phyloP scores from a whole-genome alignment of 352 stramenopile genomes.

The Globisporangium megalacanthum region DNA sequence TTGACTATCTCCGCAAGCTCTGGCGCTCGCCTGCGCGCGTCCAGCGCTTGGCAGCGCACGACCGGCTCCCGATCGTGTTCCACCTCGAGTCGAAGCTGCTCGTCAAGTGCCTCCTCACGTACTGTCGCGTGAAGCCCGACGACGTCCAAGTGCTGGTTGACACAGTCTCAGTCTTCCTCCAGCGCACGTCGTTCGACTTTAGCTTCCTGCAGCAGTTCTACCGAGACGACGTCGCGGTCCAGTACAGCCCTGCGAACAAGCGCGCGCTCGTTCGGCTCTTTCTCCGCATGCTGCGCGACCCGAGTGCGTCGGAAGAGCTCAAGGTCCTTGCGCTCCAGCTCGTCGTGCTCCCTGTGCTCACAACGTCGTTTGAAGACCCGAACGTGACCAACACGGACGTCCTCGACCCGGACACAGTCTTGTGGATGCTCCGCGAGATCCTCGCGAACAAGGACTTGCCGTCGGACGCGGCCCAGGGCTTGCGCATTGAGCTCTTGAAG shows the following conservation, averaged over 20 bases:
- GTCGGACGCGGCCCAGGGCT: conserved; percentile 60
- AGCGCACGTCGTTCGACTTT: conserved; percentile 93
- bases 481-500: conserved; percentile 92
- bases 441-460: conserved; percentile 79
- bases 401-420: conserved; percentile 82
- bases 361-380: conserved; percentile 79
- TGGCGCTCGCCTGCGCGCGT: conserved; percentile 88
- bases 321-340: conserved; percentile 93
- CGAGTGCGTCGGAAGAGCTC: conserved; percentile 68
- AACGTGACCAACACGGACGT: conserved; percentile 72
- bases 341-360: conserved; percentile 93
- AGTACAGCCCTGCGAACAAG: conserved; percentile 65
- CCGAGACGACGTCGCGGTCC: conserved; percentile 70
- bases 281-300: conserved; percentile 77
- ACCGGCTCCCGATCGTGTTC: conserved; percentile 86
- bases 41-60: conserved; percentile 62
- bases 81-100: conserved; percentile 94
- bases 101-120: conserved; percentile 93
- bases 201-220: conserved; percentile 92
- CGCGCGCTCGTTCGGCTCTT: conserved; percentile 88
- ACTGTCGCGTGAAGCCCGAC: conserved; percentile 88
- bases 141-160: conserved; percentile 96
- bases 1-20: conserved; percentile 92
- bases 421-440: conserved; percentile 88
- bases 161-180: conserved; percentile 92